Conservation (phyloP, 441 rosid species). For the Jatropha multifida region DNA sequence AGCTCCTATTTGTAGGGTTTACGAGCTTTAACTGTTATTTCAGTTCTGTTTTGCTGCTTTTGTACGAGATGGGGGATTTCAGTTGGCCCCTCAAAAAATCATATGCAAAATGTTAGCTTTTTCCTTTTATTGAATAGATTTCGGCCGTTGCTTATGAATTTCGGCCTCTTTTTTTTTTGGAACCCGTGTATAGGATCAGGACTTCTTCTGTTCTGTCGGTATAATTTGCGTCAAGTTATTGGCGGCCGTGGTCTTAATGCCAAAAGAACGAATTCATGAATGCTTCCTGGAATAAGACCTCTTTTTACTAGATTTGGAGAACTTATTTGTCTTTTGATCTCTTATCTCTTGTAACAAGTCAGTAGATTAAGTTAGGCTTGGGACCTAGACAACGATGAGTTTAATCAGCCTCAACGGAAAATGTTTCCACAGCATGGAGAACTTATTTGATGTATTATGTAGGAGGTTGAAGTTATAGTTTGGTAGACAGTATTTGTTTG, state of each 20-base stretch:
- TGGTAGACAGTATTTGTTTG: conserved; percentile 5
- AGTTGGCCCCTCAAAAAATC: conserved; percentile 25
- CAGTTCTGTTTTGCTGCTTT: conserved; percentile 13
- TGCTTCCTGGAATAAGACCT: not conserved
- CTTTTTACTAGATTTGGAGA: conserved; percentile 22
- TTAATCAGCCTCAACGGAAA: not conserved
- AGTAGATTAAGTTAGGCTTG: conserved; percentile 19
- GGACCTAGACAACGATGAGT: not conserved
- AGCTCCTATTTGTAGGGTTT: conserved; percentile 12
- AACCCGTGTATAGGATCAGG: not conserved
- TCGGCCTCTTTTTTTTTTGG: not conserved
- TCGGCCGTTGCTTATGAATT: conserved; percentile 15
- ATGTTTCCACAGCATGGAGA: too few relatives aligned
- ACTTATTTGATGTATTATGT: not conserved
- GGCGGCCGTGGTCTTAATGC: conserved; percentile 4
- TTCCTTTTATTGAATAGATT: conserved; percentile 2
- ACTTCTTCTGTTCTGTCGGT: conserved; percentile 6
- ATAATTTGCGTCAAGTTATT: not conserved
- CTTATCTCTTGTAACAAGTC: not conserved
- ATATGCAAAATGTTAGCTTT: conserved; percentile 24
- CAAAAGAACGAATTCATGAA: conserved; percentile 12
- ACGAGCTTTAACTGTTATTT: conserved; percentile 11
- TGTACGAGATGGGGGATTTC: conserved; percentile 12
- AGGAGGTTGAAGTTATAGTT: not conserved
- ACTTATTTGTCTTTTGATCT: conserved; percentile 13